Evolutionary conservation across 345 rosid genomes (phyloP), one percentile per base, ranked within the genome.

Genomic region (Citrus maxima): DNA sequence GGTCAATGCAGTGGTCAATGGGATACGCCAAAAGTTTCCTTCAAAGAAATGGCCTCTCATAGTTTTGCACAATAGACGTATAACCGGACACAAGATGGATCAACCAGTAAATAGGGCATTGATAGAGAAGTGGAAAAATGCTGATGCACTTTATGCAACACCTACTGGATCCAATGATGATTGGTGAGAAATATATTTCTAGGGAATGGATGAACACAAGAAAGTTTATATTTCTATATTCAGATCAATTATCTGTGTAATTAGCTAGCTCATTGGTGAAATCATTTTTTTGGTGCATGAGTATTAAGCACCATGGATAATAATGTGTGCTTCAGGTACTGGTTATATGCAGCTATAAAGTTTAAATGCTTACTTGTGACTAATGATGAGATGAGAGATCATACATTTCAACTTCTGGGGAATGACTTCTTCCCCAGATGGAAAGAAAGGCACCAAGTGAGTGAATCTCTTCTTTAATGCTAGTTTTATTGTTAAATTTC

Each of bases 361-460:
- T 88, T 83, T 76, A 92, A 82, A 82, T 83, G 92, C 79, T 83
- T 92, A 65, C 30, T 92, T n/a, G 89, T 92, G 81, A 88, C 92
- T 49, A 92, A 92, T 2, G 93, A 92, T 65, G 96, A 92, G 88
- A 92, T 90, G 93, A 85, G 93, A 86, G 96, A 91, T 80, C 96
- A 92, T 81, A 87, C 85, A 38, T 92, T 92, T 85, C 93, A 88
- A 74, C 92, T 92, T 85, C 78, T 92, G 49, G 93, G 93, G 71
- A 90, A 88, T 70, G 91, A 88, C 83, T 88, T 90, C 85, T 90
- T 92, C 80, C 91, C 90, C 27, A 90, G 75, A 82, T 92, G 96
- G 93, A 90, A 92, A 85, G 96, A 92, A 88, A 88, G 91, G 83
- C 96, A 92, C 70, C 93, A 88, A 83, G 96, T 92, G 78, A 90